phyloP scores from a whole-genome alignment of 2,329 filamentous ascomycete species.

The Botrytis byssoidea region DNA sequence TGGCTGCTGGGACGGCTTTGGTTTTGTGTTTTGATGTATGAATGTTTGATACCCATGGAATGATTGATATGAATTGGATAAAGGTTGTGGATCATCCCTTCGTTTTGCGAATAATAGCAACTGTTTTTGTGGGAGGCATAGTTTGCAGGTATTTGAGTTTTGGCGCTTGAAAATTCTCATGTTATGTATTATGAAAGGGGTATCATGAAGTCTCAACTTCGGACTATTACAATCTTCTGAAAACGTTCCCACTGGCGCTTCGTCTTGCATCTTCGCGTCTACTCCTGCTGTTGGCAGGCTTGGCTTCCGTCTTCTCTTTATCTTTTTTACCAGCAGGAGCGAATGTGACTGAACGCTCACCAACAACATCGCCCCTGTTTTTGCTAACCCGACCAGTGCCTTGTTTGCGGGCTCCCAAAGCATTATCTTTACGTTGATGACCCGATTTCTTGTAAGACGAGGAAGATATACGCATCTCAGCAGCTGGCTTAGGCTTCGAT shows the following conservation, averaged over 20 bases:
- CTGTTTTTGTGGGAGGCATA: not conserved
- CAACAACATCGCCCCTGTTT: slow-evolving; percentile 51
- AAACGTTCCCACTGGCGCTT: slow-evolving; percentile 75
- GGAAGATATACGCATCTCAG: slow-evolving; percentile 66
- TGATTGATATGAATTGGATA: slow-evolving; percentile 6
- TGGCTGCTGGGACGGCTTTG: slow-evolving; percentile 15
- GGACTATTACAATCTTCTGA: slow-evolving; percentile 58
- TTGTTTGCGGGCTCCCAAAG: slow-evolving; percentile 56
- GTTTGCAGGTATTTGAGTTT: slow-evolving; percentile 9
- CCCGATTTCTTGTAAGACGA: slow-evolving; percentile 61
- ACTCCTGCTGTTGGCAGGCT: slow-evolving; percentile 26
- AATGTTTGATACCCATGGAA: slow-evolving; percentile 8
- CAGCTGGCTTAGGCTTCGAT: slow-evolving; percentile 36
- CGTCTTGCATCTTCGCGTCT: slow-evolving; percentile 49
- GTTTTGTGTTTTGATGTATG: slow-evolving; percentile 14
- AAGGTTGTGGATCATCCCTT: not conserved
- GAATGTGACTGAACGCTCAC: slow-evolving; percentile 71
- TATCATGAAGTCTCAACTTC: slow-evolving; percentile 20
- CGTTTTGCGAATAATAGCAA: not conserved
- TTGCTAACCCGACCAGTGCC: slow-evolving; percentile 50
- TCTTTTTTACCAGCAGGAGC: slow-evolving; percentile 58
- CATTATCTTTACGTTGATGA: slow-evolving; percentile 51
- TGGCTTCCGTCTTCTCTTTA: slow-evolving; percentile 39
- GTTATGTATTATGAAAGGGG: slow-evolving; percentile 18
- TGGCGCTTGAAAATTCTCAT: slow-evolving; percentile 4